Evolutionary conservation across 164 flowering plant genomes (phyloP), one percentile per base, ranked within the genome.

Genomic region (Vitis cinerea): DNA sequence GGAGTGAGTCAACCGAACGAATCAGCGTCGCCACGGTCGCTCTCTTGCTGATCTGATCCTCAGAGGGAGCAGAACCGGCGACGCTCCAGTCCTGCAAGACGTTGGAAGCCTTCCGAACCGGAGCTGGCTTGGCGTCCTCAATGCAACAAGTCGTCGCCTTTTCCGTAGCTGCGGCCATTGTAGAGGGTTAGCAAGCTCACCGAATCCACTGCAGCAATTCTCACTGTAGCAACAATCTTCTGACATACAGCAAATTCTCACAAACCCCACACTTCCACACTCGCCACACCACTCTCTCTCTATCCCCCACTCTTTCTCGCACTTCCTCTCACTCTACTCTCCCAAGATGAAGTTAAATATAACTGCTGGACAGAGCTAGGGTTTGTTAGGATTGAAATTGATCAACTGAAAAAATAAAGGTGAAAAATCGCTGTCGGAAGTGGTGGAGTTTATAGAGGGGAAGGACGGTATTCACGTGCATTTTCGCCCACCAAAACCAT

Each of bases 131-230:
- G 71, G 66, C 2, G 49, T 65, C 61, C 50, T 13, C 19, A 72
- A 2, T 6, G 57, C 67, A 71, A 68, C 65, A 70, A 53, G 78
- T 30, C 82, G 85, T 65, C 85, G 85, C 75, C 65, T 84, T 84
- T 78, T 81, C 79, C 83, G 77, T 61, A 81, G 78, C 31, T 75
- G 83, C 15, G 83, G 87, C 84, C 87, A 83, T 83, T 79, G 87
- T 8, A 81, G 52, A 69, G 84, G 84, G 63, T 81, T 81, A 13
- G 70, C 74, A 44, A 83, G 63, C 73, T 79, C 84, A 66, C 76
- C 67, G 71, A 57, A 66, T 73, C 82, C 78, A 55, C 82, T 74
- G 78, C 30, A 68, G 71, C 49, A 76, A 48, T 51, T 55, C 30
- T 67, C 77, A 63, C 62, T 60, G 78, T 63, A 77, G 61, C 53